Evolutionary conservation across 139 green algal genomes (phyloP).

Genomic region (Asterochloris sp.): DNA sequence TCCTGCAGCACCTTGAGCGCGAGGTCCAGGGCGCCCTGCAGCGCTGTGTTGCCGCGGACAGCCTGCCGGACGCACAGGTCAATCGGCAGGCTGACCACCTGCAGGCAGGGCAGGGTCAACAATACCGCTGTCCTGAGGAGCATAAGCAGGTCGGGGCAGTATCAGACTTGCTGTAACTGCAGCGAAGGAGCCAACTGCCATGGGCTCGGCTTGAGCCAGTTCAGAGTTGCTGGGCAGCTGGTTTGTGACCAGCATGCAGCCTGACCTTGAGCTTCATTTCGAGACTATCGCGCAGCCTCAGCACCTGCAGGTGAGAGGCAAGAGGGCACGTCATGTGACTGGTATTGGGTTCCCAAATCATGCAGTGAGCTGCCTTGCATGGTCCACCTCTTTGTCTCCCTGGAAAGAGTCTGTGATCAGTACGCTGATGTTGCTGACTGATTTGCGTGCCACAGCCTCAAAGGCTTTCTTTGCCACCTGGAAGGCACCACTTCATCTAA

Average conservation of each 20-base stretch:
- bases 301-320: not conserved
- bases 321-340: not conserved
- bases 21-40: constrained; percentile 23
- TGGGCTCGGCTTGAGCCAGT: too few species aligned
- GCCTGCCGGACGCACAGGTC: constrained; percentile 19
- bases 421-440: constrained; percentile 4
- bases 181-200: too few species aligned
- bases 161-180: too few species aligned
- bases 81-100: constrained; percentile 8
- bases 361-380: not conserved
- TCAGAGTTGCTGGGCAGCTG: too few species aligned
- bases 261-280: constrained; percentile 7
- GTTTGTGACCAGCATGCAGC: too few species aligned
- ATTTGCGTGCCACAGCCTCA: constrained; percentile 9
- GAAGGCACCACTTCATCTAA: not conserved
- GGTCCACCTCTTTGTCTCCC: constrained; percentile 2
- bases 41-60: constrained; percentile 16
- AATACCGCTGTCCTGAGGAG: too few species aligned
- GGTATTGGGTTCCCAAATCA: not conserved
- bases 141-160: too few species aligned
- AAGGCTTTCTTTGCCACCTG: constrained; percentile 21
- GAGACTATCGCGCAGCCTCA: constrained; percentile 10
- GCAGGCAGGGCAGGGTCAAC: not conserved
- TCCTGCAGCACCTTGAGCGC: constrained; percentile 14
- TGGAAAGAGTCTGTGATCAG: constrained; percentile 7